phyloP scores from a whole-genome alignment of 2,329 filamentous ascomycete species.

The Eutypella sp. region DNA sequence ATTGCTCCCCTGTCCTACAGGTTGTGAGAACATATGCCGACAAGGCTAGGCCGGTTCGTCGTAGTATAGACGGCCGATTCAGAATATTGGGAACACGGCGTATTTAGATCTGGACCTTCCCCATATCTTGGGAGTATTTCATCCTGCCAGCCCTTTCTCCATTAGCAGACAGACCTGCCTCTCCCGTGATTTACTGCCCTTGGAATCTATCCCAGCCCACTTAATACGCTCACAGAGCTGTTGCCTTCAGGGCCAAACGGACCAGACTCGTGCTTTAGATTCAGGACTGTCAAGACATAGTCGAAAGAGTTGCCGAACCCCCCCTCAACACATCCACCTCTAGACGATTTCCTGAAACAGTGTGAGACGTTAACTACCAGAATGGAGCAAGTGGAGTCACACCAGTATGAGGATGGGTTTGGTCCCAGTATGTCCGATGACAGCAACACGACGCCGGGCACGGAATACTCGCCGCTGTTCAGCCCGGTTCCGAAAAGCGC shows the following conservation, averaged over 20 bases:
- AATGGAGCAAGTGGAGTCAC: constrained; percentile 24
- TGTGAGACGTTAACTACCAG: constrained; percentile 17
- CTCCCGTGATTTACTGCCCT: no score
- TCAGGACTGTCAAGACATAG: no score
- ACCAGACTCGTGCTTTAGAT: no score
- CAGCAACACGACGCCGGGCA: constrained; percentile 43
- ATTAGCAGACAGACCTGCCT: no score
- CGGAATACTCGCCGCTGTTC: constrained; percentile 42
- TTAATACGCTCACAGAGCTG: no score
- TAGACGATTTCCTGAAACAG: no score
- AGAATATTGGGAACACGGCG: neutral
- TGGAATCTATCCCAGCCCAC: no score
- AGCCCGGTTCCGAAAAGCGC: constrained; percentile 36
- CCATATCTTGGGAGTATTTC: neutral
- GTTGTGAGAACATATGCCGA: neutral
- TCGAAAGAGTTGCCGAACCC: no score
- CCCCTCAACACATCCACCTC: no score
- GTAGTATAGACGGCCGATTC: neutral
- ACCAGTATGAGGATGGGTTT: constrained; percentile 23
- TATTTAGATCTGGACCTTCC: neutral
- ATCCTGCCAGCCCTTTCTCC: neutral
- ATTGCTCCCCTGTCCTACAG: neutral
- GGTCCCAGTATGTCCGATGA: constrained; percentile 32
- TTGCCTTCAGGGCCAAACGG: no score
- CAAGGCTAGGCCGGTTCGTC: neutral